These are phyloP conservation scores for Botryotinia convoluta DNA, from an alignment of 2,329 filamentous ascomycete genomes.

Conservation along the genomic window DNA sequence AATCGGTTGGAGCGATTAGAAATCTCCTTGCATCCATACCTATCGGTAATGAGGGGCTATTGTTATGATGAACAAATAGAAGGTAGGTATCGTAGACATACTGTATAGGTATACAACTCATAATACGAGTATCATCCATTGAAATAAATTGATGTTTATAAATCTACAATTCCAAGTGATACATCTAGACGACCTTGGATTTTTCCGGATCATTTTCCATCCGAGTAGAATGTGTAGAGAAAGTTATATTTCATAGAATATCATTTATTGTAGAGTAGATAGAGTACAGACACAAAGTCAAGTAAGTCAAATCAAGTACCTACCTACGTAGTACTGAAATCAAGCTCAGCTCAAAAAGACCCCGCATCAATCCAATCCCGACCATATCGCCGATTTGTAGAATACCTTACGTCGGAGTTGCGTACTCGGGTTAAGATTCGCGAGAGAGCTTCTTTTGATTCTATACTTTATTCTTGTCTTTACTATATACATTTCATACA, in stretches of 20 bases:
- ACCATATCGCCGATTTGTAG: background rate
- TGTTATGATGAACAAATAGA: background rate
- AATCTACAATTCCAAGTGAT: background rate
- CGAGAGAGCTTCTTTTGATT: background rate
- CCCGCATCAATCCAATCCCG: conserved; percentile 2
- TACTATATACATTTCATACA: background rate
- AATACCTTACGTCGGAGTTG: conserved; percentile 5
- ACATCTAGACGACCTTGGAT: background rate
- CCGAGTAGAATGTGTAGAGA: background rate
- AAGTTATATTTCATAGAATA: background rate
- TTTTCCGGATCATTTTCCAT: background rate
- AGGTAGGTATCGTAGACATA: too few relatives aligned
- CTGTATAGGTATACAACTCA: too few relatives aligned
- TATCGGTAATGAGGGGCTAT: background rate
- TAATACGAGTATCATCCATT: background rate
- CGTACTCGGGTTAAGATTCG: conserved; percentile 8
- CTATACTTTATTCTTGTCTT: background rate
- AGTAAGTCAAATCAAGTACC: background rate
- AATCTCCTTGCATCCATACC: background rate
- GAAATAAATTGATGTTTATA: background rate
- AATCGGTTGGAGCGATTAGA: background rate
- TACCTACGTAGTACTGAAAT: background rate
- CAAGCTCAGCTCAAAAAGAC: conserved; percentile 1
- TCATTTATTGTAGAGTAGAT: background rate
- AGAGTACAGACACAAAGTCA: background rate